Evolutionary conservation across 169 alveolate species (phyloP), one percentile per base, ranked within the genome.

Genomic region (Plasmodium gonderi): DNA sequence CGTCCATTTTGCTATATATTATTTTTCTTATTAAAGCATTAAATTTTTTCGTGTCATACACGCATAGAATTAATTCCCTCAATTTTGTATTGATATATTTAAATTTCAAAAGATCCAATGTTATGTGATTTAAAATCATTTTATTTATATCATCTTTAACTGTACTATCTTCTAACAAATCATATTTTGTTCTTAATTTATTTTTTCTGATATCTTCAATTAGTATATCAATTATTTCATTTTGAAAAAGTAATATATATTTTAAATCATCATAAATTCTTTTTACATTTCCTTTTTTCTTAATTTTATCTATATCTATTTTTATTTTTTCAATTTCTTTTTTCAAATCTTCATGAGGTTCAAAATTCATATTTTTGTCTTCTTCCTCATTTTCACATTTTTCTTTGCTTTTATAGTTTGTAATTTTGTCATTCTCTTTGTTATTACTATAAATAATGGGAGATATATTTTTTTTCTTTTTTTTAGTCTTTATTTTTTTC

Each of bases 261-360:
- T 83, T 83, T 76, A 83, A 83, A 83, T 83, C 92, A 47, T 83
- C 92, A 72, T 83, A 83, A 9, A 83, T 83, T 51, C 92, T 83
- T 69, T 69, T 83, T 49, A 72, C 33, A 49, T 83, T 83, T 49
- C 92, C 92, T 60, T 83, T 83, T 29, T 83, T 83, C 51, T 83
- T 83, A 26, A 83, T 83, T 47, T 74, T 68, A 40, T 83, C 92
- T 47, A 83, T 83, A 72, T 83, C 92, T 31, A 36, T 49, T 49
- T 83, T 83, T 83, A 83, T 83, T 54, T 83, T 83, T 72, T 83
- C 92, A 14, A 83, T 44, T 69, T 83, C 92, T 72, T 51, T 72
- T 44, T 83, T 83, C 64, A 83, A 83, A 83, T 83, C 92, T 47
- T 83, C 92, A 49, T 83, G 72, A 1, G 83, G 83, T 69, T 83